Evolutionary conservation across 23 red algal species (phyloP).

Genomic region (Gracilariopsis chorda): DNA sequence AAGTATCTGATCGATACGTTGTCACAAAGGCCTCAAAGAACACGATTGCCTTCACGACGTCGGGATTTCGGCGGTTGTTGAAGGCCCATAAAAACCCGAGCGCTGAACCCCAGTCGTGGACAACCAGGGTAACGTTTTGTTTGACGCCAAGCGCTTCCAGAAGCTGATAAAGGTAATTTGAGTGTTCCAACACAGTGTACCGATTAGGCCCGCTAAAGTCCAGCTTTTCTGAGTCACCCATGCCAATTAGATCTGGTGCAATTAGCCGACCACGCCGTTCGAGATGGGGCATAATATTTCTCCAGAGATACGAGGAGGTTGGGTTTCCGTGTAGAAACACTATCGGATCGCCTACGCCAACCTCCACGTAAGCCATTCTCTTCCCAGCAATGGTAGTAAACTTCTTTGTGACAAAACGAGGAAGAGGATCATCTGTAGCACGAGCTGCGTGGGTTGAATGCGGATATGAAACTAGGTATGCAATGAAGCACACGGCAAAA

Average conservation of each 20-base stretch:
- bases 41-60: slow-evolving; percentile 8
- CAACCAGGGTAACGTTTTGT: slow-evolving; percentile 17
- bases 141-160: slow-evolving; percentile 20
- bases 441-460: neutral
- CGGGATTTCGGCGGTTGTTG: neutral
- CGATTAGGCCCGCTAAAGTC: neutral
- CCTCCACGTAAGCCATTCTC: slow-evolving; percentile 47
- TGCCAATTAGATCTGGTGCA: slow-evolving; percentile 50
- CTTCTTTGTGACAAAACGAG: slow-evolving; percentile 32
- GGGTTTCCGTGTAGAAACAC: slow-evolving; percentile 58
- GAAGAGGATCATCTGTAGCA: neutral
- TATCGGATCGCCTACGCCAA: slow-evolving; percentile 43
- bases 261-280: slow-evolving; percentile 40
- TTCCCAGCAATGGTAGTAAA: slow-evolving; percentile 12
- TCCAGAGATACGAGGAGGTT: slow-evolving; percentile 46
- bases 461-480: neutral
- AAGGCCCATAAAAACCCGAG: slow-evolving; percentile 49
- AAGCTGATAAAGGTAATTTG: slow-evolving; percentile 16
- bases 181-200: slow-evolving; percentile 25
- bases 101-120: slow-evolving; percentile 50
- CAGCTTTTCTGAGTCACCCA: slow-evolving; percentile 54
- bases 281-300: slow-evolving; percentile 45
- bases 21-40: slow-evolving; percentile 40
- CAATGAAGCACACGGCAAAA: neutral
- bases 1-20: neutral